phyloP scores from a whole-genome alignment of 2,329 filamentous ascomycete species.

The Diaporthe vaccinii region DNA sequence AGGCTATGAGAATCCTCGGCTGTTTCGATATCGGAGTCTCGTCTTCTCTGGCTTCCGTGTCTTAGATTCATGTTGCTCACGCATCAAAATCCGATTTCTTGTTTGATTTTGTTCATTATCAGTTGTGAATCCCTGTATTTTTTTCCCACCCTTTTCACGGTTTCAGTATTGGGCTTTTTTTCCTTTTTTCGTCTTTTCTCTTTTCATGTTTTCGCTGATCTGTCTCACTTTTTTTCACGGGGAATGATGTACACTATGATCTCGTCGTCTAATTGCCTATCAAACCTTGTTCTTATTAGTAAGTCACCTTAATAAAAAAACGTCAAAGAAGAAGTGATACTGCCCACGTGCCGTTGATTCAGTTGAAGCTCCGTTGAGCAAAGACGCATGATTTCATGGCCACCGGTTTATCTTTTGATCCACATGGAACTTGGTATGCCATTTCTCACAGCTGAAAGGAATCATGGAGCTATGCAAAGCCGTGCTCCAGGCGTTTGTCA shows the following conservation, averaged over 20 bases:
- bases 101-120: too few species aligned
- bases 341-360: not conserved
- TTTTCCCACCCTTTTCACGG: not conserved
- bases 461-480: not conserved
- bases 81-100: not conserved
- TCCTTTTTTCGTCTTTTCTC: not conserved
- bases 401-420: not conserved
- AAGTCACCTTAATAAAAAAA: not conserved
- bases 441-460: not conserved
- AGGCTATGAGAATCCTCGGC: not conserved
- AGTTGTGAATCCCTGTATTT: not conserved
- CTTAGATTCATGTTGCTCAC: not conserved
- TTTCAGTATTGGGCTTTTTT: not conserved
- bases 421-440: not conserved
- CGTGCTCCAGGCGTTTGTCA: not conserved
- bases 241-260: not conserved
- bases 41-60: not conserved
- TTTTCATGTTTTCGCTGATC: not conserved
- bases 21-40: not conserved
- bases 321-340: not conserved
- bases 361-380: not conserved
- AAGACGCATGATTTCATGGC: not conserved
- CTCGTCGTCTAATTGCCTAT: not conserved
- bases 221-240: not conserved
- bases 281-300: too few species aligned